These are phyloP conservation scores for Hirsutella minnesotensis DNA, from an alignment of 2,329 filamentous ascomycete species.

Conservation along the genomic window DNA sequence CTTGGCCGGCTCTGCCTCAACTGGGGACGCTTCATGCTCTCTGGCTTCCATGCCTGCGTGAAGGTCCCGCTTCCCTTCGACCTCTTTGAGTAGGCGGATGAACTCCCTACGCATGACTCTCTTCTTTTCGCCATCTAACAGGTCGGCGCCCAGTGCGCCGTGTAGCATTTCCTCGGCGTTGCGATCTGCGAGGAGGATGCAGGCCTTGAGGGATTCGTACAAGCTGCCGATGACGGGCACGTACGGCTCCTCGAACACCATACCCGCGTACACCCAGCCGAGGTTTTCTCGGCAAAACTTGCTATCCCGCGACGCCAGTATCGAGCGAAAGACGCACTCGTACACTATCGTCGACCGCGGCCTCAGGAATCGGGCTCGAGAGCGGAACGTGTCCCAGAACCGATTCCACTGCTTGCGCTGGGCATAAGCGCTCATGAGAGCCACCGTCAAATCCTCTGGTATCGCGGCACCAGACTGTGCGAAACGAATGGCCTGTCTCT, in stretches of 20 bases:
- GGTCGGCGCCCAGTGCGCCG: slow-evolving; percentile 5
- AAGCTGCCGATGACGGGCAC: slow-evolving; percentile 33
- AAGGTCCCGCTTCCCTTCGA: slow-evolving; percentile 9
- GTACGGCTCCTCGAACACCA: slow-evolving; percentile 40
- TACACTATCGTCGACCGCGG: slow-evolving; percentile 44
- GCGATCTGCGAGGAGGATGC: slow-evolving; percentile 43
- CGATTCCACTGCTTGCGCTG: slow-evolving; percentile 35
- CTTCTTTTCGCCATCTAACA: slow-evolving; percentile 8
- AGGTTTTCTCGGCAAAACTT: slow-evolving; percentile 33
- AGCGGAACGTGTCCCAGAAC: slow-evolving; percentile 51
- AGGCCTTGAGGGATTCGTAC: slow-evolving; percentile 36
- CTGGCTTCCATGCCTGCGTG: not conserved
- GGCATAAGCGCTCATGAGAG: slow-evolving; percentile 35
- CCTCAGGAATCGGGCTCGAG: slow-evolving; percentile 35
- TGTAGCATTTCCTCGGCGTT: slow-evolving; percentile 23
- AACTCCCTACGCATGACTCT: slow-evolving; percentile 19
- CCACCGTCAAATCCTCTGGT: slow-evolving; percentile 25
- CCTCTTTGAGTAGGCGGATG: slow-evolving; percentile 17
- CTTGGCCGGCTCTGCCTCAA: too few species aligned
- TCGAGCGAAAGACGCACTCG: slow-evolving; percentile 34
- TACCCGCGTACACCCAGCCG: slow-evolving; percentile 45
- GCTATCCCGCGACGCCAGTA: slow-evolving; percentile 32
- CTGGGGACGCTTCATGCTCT: too few species aligned
- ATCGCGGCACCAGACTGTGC: slow-evolving; percentile 12
- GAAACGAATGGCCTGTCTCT: slow-evolving; percentile 13